These are phyloP conservation scores for Colletotrichum neosansevieriae DNA, from an alignment of 2,329 filamentous ascomycete genomes.

Conservation along the genomic window DNA sequence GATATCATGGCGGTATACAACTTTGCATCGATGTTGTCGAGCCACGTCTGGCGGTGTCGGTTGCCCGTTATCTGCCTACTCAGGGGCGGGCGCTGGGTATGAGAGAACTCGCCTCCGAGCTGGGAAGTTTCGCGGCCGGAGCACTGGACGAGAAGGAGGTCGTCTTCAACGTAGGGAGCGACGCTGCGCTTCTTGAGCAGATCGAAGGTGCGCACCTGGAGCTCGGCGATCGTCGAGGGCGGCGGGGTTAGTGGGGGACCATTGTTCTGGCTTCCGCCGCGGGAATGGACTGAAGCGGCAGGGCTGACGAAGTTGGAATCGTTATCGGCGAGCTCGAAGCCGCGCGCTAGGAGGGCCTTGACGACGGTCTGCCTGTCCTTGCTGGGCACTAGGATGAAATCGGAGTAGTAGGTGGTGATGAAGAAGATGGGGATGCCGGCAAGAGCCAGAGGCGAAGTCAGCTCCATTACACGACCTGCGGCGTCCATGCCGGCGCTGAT, in stretches of 20 bases:
- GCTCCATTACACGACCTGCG: constrained; percentile 88
- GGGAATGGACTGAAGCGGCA: constrained; percentile 55
- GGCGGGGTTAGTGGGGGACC: constrained; percentile 77
- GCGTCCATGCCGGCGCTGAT: constrained; percentile 92
- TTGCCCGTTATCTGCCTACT: constrained; percentile 54
- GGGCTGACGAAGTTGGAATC: constrained; percentile 75
- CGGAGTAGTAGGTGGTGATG: constrained; percentile 97
- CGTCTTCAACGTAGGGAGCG: constrained; percentile 75
- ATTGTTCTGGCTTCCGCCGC: constrained; percentile 52
- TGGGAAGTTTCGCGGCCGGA: constrained; percentile 71
- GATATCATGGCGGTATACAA: constrained; percentile 74
- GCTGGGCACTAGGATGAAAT: constrained; percentile 92
- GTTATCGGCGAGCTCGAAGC: constrained; percentile 85
- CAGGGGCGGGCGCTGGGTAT: constrained; percentile 46
- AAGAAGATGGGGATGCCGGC: constrained; percentile 98
- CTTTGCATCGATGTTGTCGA: constrained; percentile 71
- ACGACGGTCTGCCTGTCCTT: constrained; percentile 81
- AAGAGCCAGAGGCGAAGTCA: constrained; percentile 90
- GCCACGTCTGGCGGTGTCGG: constrained; percentile 59
- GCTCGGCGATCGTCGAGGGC: constrained; percentile 80
- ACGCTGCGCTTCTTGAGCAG: constrained; percentile 85
- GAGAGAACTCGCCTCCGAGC: constrained; percentile 53
- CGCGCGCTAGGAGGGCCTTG: constrained; percentile 79
- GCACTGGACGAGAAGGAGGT: constrained; percentile 83
- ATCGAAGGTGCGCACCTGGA: constrained; percentile 85